Evolutionary conservation across 441 rosid genomes (phyloP), one percentile per base, ranked within the genome.

Genomic region (Adansonia grandidieri): DNA sequence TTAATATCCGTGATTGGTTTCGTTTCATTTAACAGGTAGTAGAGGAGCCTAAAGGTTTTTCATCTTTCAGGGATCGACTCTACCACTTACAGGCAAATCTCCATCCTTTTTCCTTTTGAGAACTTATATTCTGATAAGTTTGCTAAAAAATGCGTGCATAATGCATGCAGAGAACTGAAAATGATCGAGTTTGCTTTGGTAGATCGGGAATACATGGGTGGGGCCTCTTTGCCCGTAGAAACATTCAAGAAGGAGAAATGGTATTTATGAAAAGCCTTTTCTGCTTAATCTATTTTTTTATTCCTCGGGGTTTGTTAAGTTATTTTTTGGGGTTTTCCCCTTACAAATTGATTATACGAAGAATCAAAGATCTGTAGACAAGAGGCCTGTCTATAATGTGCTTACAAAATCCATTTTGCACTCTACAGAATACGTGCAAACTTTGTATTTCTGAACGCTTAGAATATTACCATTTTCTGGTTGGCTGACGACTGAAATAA

Each of bases 231-330:
- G 98, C 98, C 0, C 89, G 89, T 72, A 91, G 94, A 86, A 89
- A 86, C 81, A 97, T 95, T 80, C 99, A 91, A 86, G 99, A 97
- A 89, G 99, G 99, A 85, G 99, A 97, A 87, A 97, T 97, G 99
- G 98, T 94, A 83, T 65, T 48, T 44, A 62, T 63, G 44, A 75
- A 14, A 47, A 14, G 28, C 11, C 54, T 54, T 62, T 22, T 63
- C 42, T 77, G 9, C 44, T 28, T 54, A 48, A 15, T 14, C 51
- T 28, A 32, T 54, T 75, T 71, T 54, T 24, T 66, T 57, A 68
- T 28, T 53, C 58, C 47, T 17, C n/a, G 68, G 45, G 13, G 10
- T 32, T 71, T 9, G 15, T 6, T 9, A 71, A 47, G 51, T 15
- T 50, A 56, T 73, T 22, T 1, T 17, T 17, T n/a, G 57, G 50